phyloP scores from a whole-genome alignment of 352 stramenopile species.

The Phytophthora rubi region DNA sequence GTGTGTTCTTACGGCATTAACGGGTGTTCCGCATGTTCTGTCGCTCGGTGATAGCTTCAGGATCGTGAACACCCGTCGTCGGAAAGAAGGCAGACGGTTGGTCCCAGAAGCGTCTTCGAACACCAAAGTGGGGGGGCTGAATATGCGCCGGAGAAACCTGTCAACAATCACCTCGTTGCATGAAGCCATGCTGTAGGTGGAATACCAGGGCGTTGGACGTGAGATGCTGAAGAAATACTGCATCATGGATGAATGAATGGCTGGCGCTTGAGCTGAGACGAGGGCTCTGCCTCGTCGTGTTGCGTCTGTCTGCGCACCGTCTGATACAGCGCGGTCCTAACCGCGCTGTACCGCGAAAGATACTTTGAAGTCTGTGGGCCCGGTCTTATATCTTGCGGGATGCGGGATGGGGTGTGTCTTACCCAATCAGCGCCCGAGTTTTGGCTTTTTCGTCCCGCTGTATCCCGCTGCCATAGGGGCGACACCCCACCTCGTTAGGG shows the following conservation, averaged over 20 bases:
- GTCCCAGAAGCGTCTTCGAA: conserved; percentile 9
- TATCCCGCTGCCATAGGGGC: too few relatives aligned
- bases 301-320: conserved; percentile 17
- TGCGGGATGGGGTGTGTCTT: too few relatives aligned
- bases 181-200: neutral
- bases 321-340: too few relatives aligned
- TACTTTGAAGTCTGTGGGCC: conserved; percentile 1
- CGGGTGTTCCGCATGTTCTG: too few relatives aligned
- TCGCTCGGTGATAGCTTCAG: conserved; percentile 15
- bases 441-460: too few relatives aligned
- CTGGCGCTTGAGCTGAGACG: conserved; percentile 8
- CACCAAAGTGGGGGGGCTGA: neutral
- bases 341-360: conserved; percentile 7
- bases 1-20: too few relatives aligned
- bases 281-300: neutral
- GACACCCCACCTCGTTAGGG: too few relatives aligned
- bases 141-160: neutral
- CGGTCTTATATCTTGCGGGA: too few relatives aligned
- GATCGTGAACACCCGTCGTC: conserved; percentile 23
- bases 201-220: neutral
- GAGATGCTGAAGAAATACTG: neutral
- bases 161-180: neutral
- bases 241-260: neutral
- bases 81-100: conserved; percentile 5
- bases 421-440: too few relatives aligned